Evolutionary conservation across 2,329 filamentous ascomycete species (phyloP), one percentile per base, ranked within the genome.

Genomic region (Xylariaceae sp.): DNA sequence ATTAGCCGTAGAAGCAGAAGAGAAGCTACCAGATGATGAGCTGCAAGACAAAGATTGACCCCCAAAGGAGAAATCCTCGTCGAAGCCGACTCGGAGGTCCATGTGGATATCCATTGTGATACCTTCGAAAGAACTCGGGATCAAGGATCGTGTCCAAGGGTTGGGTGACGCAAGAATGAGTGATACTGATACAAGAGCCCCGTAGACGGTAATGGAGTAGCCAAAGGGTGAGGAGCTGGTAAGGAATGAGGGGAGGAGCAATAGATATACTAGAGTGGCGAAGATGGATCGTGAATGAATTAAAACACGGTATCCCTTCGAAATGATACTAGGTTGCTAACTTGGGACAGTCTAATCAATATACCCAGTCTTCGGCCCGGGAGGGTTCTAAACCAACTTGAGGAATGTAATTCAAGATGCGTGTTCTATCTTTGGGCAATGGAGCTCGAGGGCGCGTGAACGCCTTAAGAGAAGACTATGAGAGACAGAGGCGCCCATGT

Each of bases 61-160:
- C 36, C 59, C 55, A 24, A 69, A 65, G 39, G 52, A 46, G 47
- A 67, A 66, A 6, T 63, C 61, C 15, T 65, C 62, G 39, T 63
- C 61, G n/a, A 66, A 61, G 15, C 54, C 58, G 41, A 59, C 56
- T 46, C 49, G 54, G 42, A 63, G 33, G 50, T 72, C 70, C 67
- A 78, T 68, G 70, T 75, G 60, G 69, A 64, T 57, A 21, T 64
- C 55, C 63, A 67, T 68, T 50, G 39, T 62, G 36, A 49, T 57
- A 59, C 48, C 42, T 53, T 23, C 55, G 53, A 58, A 36, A 16
- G 60, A 43, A 20, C 30, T 53, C 27, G 36, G 44, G 35, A 55
- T 40, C 44, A 51, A 56, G 40, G 54, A 33, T 55, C 40, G 55
- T 40, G 39, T 49, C 47, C 42, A 56, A 60, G 42, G 51, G 33